A percentile compares a stretch with the other conserved stretches of the same genome.
These are phyloP conservation scores for Cynanchum wilfordii DNA, from an alignment of 257 asterid species.

Conservation along the genomic window DNA sequence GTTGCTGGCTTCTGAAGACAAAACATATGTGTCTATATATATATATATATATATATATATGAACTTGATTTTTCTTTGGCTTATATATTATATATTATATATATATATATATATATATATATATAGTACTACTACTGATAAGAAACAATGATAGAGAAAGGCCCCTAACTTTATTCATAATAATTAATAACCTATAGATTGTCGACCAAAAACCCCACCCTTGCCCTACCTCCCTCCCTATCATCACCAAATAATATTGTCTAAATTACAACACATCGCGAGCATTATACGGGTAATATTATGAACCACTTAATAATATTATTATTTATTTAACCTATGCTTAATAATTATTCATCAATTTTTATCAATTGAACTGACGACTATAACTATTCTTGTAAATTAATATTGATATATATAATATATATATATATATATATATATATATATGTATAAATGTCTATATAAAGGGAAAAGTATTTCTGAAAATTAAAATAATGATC, in stretches of 20 bases:
- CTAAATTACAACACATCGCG: too few relatives aligned
- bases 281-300: too few relatives aligned
- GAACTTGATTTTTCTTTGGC: constrained; percentile 57
- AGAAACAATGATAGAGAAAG: constrained; percentile 33
- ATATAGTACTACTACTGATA: constrained; percentile 13
- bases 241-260: neutral
- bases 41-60: neutral
- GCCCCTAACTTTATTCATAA: constrained; percentile 14
- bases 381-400: too few relatives aligned
- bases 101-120: constrained; percentile 19
- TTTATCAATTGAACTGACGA: too few relatives aligned
- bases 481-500: too few relatives aligned
- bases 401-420: too few relatives aligned
- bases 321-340: too few relatives aligned
- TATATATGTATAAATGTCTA: neutral
- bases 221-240: neutral
- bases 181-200: neutral
- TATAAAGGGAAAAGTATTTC: too few relatives aligned
- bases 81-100: constrained; percentile 44
- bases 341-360: too few relatives aligned
- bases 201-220: neutral
- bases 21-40: neutral
- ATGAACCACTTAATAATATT: too few relatives aligned
- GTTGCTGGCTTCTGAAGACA: constrained; percentile 18
- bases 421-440: too few relatives aligned